phyloP scores from a whole-genome alignment of 495 filamentous ascomycete species.

The Aspergillus cavernicola region DNA sequence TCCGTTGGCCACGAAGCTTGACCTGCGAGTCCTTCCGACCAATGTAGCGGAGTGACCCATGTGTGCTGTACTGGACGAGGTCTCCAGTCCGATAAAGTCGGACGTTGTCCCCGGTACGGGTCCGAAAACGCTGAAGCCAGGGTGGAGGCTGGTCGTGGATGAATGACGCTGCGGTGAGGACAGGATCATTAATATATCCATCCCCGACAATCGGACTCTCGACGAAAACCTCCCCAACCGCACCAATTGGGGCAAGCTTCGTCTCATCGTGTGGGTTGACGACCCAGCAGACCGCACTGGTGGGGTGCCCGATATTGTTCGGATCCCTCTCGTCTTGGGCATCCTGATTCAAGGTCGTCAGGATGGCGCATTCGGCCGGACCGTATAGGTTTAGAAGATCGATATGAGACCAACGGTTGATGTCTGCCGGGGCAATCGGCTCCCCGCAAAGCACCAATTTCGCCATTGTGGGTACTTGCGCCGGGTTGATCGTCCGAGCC shows the following conservation, averaged over 20 bases:
- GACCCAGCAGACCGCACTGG: not conserved
- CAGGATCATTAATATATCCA: slow-evolving; percentile 19
- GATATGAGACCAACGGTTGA: slow-evolving; percentile 18
- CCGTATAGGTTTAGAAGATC: slow-evolving; percentile 8
- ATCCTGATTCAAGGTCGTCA: not conserved
- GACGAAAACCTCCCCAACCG: slow-evolving; percentile 43
- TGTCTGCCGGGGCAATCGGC: slow-evolving; percentile 4
- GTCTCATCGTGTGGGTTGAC: not conserved
- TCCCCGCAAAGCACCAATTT: slow-evolving; percentile 22
- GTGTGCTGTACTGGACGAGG: slow-evolving; percentile 23
- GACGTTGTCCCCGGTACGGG: not conserved
- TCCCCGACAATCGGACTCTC: slow-evolving; percentile 30
- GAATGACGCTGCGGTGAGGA: slow-evolving; percentile 18
- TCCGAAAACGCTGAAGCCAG: not conserved
- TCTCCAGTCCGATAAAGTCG: slow-evolving; percentile 25
- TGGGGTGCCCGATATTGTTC: not conserved
- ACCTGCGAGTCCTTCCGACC: slow-evolving; percentile 35
- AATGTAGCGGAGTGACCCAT: slow-evolving; percentile 37
- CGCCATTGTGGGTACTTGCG: slow-evolving; percentile 9
- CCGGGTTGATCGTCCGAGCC: slow-evolving; percentile 17
- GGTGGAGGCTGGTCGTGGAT: not conserved
- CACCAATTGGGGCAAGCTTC: slow-evolving; percentile 34
- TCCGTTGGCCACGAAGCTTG: slow-evolving; percentile 14
- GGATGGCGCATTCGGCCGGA: slow-evolving; percentile 8
- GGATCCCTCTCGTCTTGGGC: not conserved